phyloP scores from a whole-genome alignment of 768 basidiomycete species.

The Lactifluus piperatus region DNA sequence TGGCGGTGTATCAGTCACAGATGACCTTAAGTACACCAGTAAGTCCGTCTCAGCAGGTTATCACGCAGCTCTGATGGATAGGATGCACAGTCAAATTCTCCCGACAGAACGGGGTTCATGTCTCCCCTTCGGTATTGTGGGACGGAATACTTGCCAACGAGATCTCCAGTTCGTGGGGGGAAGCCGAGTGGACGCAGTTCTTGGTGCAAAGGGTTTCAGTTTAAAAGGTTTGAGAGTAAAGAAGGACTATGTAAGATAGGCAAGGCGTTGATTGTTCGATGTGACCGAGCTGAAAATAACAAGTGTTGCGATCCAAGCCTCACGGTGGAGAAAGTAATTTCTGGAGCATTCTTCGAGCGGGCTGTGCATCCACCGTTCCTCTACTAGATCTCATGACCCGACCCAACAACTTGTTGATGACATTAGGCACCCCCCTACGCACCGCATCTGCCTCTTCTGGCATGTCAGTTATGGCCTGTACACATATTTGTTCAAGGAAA shows the following conservation, averaged over 20 bases:
- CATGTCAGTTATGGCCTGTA: slow-evolving; percentile 51
- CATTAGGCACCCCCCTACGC: slow-evolving; percentile 61
- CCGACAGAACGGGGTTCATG: slow-evolving; percentile 87
- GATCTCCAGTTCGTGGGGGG: slow-evolving; percentile 75
- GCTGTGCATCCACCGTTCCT: slow-evolving; percentile 70
- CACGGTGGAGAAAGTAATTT: slow-evolving; percentile 30
- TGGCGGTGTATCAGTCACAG: slow-evolving; percentile 73
- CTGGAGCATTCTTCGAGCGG: slow-evolving; percentile 42
- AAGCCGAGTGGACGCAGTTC: slow-evolving; percentile 74
- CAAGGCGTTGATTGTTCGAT: not conserved
- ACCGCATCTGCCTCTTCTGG: slow-evolving; percentile 62
- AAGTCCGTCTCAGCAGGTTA: slow-evolving; percentile 24
- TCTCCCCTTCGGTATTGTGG: slow-evolving; percentile 77
- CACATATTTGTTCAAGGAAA: slow-evolving; percentile 47
- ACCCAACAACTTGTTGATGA: slow-evolving; percentile 75
- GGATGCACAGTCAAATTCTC: slow-evolving; percentile 70
- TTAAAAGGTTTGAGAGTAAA: slow-evolving; percentile 24
- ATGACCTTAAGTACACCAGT: slow-evolving; percentile 88
- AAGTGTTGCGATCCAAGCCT: not conserved
- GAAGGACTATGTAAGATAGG: not conserved
- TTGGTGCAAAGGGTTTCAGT: slow-evolving; percentile 46
- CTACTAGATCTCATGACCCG: slow-evolving; percentile 75
- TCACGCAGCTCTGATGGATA: not conserved
- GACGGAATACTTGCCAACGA: slow-evolving; percentile 66
- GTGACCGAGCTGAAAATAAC: not conserved